These are phyloP conservation scores for Aspergillus kassunensis DNA, from an alignment of 495 filamentous ascomycete genomes.

Conservation along the genomic window DNA sequence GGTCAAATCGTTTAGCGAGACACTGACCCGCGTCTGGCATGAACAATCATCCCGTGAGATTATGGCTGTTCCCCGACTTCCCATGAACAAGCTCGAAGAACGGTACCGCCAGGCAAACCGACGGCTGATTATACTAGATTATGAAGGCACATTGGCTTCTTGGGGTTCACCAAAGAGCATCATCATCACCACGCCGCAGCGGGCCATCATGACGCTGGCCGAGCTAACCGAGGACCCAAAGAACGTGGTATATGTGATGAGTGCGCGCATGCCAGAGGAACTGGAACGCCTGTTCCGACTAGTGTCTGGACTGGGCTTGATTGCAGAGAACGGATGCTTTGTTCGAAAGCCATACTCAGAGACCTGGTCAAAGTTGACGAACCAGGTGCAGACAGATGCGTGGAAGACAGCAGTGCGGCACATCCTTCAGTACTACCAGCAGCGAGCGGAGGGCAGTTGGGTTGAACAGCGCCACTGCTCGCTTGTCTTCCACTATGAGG, in stretches of 20 bases:
- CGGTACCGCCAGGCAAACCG: constrained; percentile 59
- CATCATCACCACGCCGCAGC: constrained; percentile 77
- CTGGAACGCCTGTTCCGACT: constrained; percentile 78
- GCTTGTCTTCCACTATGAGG: constrained; percentile 80
- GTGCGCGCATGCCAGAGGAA: constrained; percentile 76
- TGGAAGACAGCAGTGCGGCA: constrained; percentile 77
- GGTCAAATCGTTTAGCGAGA: constrained; percentile 67
- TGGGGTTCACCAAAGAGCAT: constrained; percentile 76
- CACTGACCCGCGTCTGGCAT: constrained; percentile 67
- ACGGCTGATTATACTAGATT: constrained; percentile 83
- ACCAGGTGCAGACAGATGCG: constrained; percentile 55
- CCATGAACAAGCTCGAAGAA: constrained; percentile 56
- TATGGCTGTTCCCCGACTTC: constrained; percentile 78
- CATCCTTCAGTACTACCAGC: constrained; percentile 81
- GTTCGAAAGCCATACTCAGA: constrained; percentile 63
- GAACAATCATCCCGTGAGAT: constrained; percentile 80
- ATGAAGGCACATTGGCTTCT: constrained; percentile 85
- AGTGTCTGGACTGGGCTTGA: constrained; percentile 74
- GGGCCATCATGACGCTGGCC: constrained; percentile 72
- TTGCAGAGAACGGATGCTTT: constrained; percentile 92
- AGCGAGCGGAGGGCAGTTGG: constrained; percentile 79
- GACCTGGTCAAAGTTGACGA: constrained; percentile 70
- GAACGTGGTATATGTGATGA: constrained; percentile 94
- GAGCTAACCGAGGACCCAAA: constrained; percentile 70
- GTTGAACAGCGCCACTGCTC: constrained; percentile 85